Percentiles rank a stretch among this genome's conserved stretches.
Conservation (phyloP, 2,329 filamentous ascomycete species). For the Alternaria sp. region DNA sequence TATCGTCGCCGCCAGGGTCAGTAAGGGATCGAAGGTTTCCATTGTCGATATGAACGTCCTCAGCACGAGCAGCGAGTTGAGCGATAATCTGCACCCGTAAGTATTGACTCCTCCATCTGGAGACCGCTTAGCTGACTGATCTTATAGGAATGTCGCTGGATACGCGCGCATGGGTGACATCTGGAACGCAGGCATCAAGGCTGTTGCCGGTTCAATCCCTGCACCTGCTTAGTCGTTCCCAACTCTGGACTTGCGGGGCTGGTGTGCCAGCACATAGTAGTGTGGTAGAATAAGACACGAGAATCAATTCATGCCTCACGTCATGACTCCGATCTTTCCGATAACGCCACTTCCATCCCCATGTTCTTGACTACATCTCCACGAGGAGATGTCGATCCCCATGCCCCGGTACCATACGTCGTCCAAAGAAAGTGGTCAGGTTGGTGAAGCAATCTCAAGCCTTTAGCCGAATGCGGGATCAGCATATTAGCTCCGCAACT, state of each 20-base stretch:
- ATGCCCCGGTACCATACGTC: conserved; percentile 4
- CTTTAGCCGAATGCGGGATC: conserved; percentile 18
- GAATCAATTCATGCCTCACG: background rate
- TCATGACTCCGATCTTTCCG: background rate
- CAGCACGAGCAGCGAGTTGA: conserved; percentile 19
- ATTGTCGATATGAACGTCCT: conserved; percentile 34
- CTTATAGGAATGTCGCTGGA: conserved; percentile 27
- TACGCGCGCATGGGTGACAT: conserved; percentile 39
- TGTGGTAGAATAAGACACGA: background rate
- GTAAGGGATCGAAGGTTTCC: conserved; percentile 32
- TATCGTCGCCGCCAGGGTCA: conserved; percentile 26
- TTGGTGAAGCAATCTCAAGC: conserved; percentile 22
- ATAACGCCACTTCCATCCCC: background rate
- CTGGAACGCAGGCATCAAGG: conserved; percentile 28
- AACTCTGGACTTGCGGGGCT: background rate
- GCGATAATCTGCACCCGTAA: conserved; percentile 38
- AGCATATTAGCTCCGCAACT: conserved; percentile 16
- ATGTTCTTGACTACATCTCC: background rate
- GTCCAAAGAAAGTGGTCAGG: background rate
- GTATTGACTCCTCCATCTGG: background rate
- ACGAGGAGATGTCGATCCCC: conserved; percentile 1
- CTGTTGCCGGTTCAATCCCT: conserved; percentile 5
- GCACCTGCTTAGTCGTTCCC: background rate
- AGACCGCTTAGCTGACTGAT: background rate
- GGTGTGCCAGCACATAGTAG: background rate